phyloP scores from a whole-genome alignment of 169 alveolate genomes.

The Miamiensis avidus region DNA sequence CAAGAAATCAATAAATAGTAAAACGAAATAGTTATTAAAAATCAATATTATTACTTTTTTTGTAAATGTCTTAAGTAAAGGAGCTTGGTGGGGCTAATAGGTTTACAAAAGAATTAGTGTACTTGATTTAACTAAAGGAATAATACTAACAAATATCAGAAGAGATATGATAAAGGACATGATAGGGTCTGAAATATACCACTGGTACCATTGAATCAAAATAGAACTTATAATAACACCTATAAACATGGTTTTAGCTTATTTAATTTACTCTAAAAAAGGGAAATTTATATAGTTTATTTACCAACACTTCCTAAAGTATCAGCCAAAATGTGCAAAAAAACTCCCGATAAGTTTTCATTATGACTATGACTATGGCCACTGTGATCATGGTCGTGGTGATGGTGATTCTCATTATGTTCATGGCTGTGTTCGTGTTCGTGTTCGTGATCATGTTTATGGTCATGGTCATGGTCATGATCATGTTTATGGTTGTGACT shows the following conservation, averaged over 20 bases:
- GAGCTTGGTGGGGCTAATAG: constrained; percentile 35
- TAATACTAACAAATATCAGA: constrained; percentile 69
- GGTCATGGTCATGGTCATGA: constrained; percentile 28
- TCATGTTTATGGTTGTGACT: not conserved
- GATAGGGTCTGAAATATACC: constrained; percentile 87
- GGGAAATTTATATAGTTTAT: no score
- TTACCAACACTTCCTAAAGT: constrained; percentile 87
- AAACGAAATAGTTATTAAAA: no score
- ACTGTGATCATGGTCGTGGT: constrained; percentile 28
- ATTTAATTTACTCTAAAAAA: not conserved
- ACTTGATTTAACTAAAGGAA: constrained; percentile 63
- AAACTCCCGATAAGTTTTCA: constrained; percentile 80
- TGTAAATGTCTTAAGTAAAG: constrained; percentile 34
- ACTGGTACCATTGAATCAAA: constrained; percentile 66
- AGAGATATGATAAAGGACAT: constrained; percentile 79
- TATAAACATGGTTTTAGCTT: not conserved
- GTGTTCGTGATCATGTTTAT: constrained; percentile 11
- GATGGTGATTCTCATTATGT: constrained; percentile 17
- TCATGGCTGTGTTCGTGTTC: constrained; percentile 17
- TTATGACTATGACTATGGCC: constrained; percentile 53
- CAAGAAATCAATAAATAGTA: not conserved
- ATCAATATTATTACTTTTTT: constrained; percentile 27
- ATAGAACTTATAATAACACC: constrained; percentile 80
- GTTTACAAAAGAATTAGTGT: constrained; percentile 49
- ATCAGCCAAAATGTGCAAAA: constrained; percentile 87